These are phyloP conservation scores for Ogataea nonfermentans DNA, from an alignment of 805 yeast genomes.

Conservation along the genomic window DNA sequence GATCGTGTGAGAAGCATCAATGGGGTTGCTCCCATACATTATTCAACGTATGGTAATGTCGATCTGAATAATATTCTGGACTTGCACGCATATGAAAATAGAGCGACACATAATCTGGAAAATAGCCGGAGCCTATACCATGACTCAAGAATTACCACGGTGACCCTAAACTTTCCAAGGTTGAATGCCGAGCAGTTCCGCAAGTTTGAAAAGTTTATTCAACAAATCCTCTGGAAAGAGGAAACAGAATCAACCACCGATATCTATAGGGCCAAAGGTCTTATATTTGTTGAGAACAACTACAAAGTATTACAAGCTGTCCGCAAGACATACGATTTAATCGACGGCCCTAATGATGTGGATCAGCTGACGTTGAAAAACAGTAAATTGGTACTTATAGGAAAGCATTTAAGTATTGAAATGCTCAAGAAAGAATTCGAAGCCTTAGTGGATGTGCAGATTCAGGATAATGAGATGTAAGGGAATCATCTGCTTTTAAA, in stretches of 20 bases:
- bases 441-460: not conserved
- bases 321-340: slow-evolving; percentile 83
- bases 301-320: slow-evolving; percentile 85
- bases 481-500: no score
- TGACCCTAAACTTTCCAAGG: slow-evolving; percentile 45
- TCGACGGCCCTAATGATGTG: slow-evolving; percentile 36
- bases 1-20: slow-evolving; percentile 56
- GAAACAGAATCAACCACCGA: slow-evolving; percentile 45
- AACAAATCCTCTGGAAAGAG: slow-evolving; percentile 73
- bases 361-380: not conserved
- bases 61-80: slow-evolving; percentile 66
- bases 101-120: slow-evolving; percentile 27
- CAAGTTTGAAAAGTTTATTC: slow-evolving; percentile 61
- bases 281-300: slow-evolving; percentile 43
- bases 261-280: slow-evolving; percentile 81
- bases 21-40: slow-evolving; percentile 60
- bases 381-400: slow-evolving; percentile 33
- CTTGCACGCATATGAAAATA: slow-evolving; percentile 69
- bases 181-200: slow-evolving; percentile 39
- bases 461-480: not conserved
- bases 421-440: slow-evolving; percentile 6
- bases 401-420: slow-evolving; percentile 23
- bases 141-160: slow-evolving; percentile 54
- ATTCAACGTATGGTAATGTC: slow-evolving; percentile 74
- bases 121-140: slow-evolving; percentile 35